Percentiles rank a stretch among this genome's conserved stretches.
These are phyloP conservation scores for Metarhizium guizhouense DNA, from an alignment of 2,329 filamentous ascomycete genomes.

Conservation along the genomic window DNA sequence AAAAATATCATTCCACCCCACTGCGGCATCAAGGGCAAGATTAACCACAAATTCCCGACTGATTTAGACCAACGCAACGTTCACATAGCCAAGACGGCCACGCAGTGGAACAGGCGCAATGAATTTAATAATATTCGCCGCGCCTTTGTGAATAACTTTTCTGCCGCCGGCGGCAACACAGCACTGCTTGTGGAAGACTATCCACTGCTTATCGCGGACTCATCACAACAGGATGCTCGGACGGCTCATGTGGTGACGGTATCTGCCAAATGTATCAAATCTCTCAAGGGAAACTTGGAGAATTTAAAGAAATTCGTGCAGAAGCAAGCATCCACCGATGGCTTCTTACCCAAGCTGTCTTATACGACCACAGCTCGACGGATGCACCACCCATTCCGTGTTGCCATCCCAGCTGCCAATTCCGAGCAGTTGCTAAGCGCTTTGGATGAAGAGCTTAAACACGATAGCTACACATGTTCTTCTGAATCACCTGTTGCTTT, in stretches of 20 bases:
- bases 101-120: background rate
- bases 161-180: slow-evolving; percentile 64
- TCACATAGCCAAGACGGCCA: slow-evolving; percentile 38
- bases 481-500: slow-evolving; percentile 19
- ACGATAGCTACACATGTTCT: background rate
- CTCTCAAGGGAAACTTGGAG: background rate
- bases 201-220: slow-evolving; percentile 17
- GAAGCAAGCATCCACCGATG: slow-evolving; percentile 20
- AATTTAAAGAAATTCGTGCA: background rate
- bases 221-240: background rate
- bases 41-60: slow-evolving; percentile 48
- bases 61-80: slow-evolving; percentile 46
- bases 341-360: slow-evolving; percentile 33
- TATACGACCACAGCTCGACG: slow-evolving; percentile 45
- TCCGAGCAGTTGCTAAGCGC: background rate
- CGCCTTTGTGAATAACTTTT: slow-evolving; percentile 59
- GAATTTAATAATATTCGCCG: slow-evolving; percentile 29
- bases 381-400: slow-evolving; percentile 2
- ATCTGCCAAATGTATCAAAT: slow-evolving; percentile 3
- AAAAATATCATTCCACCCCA: slow-evolving; percentile 50
- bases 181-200: slow-evolving; percentile 53
- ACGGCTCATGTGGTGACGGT: slow-evolving; percentile 1
- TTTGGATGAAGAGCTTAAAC: background rate
- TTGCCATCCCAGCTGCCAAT: background rate
- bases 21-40: slow-evolving; percentile 52